A percentile compares a stretch with the other conserved stretches of the same genome.
Evolutionary conservation across 225 moss, liverwort and hornwort species (phyloP).

Genomic region (Marchantia paleacea): DNA sequence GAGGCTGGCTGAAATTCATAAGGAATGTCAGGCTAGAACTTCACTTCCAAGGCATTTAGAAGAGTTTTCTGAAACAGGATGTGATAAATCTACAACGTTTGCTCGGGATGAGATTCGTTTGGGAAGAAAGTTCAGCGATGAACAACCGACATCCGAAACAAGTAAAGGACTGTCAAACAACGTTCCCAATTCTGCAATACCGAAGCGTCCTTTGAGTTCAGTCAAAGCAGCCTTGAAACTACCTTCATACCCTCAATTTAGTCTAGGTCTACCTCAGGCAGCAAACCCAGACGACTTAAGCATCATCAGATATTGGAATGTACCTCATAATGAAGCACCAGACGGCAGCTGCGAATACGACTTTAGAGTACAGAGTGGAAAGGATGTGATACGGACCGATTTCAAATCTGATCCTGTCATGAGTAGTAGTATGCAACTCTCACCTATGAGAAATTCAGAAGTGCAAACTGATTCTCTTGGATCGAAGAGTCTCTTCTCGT

Average conservation of each 20-base stretch:
- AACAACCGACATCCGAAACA: not conserved
- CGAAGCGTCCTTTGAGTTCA: not conserved
- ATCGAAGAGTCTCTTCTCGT: conserved; percentile 36
- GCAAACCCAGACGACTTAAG: not conserved
- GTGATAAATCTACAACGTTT: not conserved
- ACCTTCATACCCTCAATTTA: not conserved
- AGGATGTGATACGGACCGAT: not conserved
- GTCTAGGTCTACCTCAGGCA: conserved; percentile 2
- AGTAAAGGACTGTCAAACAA: too few relatives aligned
- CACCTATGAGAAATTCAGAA: not conserved
- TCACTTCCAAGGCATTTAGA: not conserved
- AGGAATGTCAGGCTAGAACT: not conserved
- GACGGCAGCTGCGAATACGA: not conserved
- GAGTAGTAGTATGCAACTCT: not conserved
- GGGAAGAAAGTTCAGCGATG: not conserved
- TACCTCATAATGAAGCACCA: not conserved
- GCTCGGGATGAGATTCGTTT: not conserved
- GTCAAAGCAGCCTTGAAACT: not conserved
- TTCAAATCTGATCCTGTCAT: not conserved
- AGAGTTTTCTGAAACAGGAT: not conserved
- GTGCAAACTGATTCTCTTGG: not conserved
- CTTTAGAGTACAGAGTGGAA: not conserved
- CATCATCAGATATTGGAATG: not conserved
- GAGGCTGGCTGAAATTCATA: not conserved
- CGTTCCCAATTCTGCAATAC: not conserved